Evolutionary conservation across 805 yeast species (phyloP).

Genomic region (Teunomyces kruisii): DNA sequence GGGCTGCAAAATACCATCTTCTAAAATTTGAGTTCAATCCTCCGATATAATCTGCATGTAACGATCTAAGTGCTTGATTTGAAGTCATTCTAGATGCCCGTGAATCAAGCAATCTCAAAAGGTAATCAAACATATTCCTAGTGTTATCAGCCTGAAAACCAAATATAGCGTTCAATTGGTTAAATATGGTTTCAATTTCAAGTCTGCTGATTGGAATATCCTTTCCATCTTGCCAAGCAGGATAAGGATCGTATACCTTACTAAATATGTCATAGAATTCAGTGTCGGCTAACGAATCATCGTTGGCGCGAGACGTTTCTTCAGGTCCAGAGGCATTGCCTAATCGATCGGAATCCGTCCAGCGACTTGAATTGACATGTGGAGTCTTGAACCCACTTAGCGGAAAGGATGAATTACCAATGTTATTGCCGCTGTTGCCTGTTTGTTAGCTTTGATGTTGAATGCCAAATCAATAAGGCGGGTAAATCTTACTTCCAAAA

Average conservation of each 20-base stretch:
- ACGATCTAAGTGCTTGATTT: slow-evolving; percentile 50
- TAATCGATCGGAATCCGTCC: slow-evolving; percentile 13
- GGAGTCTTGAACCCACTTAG: slow-evolving; percentile 49
- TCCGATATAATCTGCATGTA: slow-evolving; percentile 76
- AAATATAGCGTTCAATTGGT: slow-evolving; percentile 52
- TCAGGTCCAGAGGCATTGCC: slow-evolving; percentile 31
- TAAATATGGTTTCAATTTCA: slow-evolving; percentile 58
- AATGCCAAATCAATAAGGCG: not conserved
- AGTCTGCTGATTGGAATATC: slow-evolving; percentile 49
- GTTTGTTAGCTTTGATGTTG: not conserved
- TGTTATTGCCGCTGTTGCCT: not conserved
- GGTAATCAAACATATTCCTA: slow-evolving; percentile 64
- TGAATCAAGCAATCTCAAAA: slow-evolving; percentile 63
- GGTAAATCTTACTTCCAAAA: slow-evolving; percentile 18
- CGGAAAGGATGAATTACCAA: slow-evolving; percentile 6
- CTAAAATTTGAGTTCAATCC: slow-evolving; percentile 67
- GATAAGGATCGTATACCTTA: slow-evolving; percentile 50
- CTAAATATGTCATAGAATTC: slow-evolving; percentile 45
- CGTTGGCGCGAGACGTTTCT: slow-evolving; percentile 17
- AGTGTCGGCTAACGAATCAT: slow-evolving; percentile 39
- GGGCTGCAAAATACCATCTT: slow-evolving; percentile 78
- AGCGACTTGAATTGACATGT: slow-evolving; percentile 29
- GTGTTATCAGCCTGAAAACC: slow-evolving; percentile 71
- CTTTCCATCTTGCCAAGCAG: slow-evolving; percentile 48
- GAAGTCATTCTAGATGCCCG: slow-evolving; percentile 67